A percentile compares a stretch with the other conserved stretches of the same genome.
phyloP scores from a whole-genome alignment of 257 asterid species.

The Paulownia fortunei region DNA sequence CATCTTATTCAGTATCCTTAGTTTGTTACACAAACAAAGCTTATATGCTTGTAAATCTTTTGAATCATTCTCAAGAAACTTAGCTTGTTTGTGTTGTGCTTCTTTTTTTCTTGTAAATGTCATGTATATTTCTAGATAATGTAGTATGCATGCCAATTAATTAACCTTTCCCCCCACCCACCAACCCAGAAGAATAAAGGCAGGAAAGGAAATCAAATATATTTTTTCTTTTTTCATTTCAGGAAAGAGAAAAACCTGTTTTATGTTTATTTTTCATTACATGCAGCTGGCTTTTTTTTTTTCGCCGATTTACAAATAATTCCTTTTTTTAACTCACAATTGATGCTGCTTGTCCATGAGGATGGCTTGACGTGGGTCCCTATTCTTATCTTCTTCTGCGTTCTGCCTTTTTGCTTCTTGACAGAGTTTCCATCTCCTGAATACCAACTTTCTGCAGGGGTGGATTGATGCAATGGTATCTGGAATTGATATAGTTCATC shows the following conservation, averaged over 20 bases:
- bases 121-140: not conserved
- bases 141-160: not conserved
- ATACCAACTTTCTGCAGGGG: not conserved
- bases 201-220: not conserved
- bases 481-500: not conserved
- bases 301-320: no score
- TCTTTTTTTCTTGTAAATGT: not conserved
- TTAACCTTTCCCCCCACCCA: not conserved
- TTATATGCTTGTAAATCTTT: conserved; percentile 21
- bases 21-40: not conserved
- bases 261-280: not conserved
- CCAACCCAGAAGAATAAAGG: conserved; percentile 10
- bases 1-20: conserved; percentile 5
- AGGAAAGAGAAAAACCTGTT: not conserved
- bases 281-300: not conserved
- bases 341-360: not conserved
- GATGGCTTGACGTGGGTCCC: not conserved
- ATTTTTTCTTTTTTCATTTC: not conserved
- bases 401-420: conserved; percentile 3
- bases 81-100: not conserved
- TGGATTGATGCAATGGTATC: not conserved
- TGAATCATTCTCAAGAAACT: not conserved
- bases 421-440: not conserved
- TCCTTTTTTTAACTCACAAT: not conserved
- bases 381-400: not conserved